These are phyloP conservation scores for Globisporangium parvum DNA, from an alignment of 352 stramenopile species.

Conservation along the genomic window DNA sequence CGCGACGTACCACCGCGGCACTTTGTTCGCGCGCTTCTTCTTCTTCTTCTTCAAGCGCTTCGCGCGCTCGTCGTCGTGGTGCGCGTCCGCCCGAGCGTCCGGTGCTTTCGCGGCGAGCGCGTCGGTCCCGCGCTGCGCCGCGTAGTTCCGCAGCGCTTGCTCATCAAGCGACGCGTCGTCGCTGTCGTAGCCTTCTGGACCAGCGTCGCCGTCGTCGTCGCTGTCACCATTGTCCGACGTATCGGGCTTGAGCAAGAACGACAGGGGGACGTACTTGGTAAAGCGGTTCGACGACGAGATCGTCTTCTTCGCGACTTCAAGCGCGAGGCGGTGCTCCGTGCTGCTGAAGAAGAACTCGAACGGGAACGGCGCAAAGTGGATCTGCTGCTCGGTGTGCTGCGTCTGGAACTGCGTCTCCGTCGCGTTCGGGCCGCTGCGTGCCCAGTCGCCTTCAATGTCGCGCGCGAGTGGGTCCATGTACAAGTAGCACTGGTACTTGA, in stretches of 20 bases:
- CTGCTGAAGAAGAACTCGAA: constrained; percentile 73
- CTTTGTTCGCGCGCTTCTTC: constrained; percentile 56
- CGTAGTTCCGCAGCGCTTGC: constrained; percentile 23
- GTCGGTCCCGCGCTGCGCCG: constrained; percentile 13
- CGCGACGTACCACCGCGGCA: constrained; percentile 77
- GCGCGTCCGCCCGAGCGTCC: constrained; percentile 21
- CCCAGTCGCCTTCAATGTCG: constrained; percentile 47
- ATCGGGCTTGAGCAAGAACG: constrained; percentile 70
- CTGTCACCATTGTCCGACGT: constrained; percentile 63
- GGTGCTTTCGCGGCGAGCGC: constrained; percentile 6
- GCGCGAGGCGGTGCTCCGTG: constrained; percentile 49
- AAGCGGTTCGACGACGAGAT: constrained; percentile 81
- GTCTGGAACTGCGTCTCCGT: constrained; percentile 14
- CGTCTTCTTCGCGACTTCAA: constrained; percentile 68
- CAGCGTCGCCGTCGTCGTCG: constrained; percentile 54
- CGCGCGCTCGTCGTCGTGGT: constrained; percentile 26
- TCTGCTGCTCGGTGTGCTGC: constrained; percentile 17
- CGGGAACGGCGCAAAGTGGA: constrained; percentile 48
- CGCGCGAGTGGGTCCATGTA: constrained; percentile 73
- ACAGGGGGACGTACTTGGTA: constrained; percentile 69
- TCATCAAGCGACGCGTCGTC: constrained; percentile 73
- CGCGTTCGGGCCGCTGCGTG: constrained; percentile 2
- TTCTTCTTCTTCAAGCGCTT: constrained; percentile 48
- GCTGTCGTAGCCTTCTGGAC: constrained; percentile 53
- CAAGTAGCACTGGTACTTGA: constrained; percentile 78